phyloP scores from a whole-genome alignment of 2,329 filamentous ascomycete species.

The Parascedosporium putredinis region DNA sequence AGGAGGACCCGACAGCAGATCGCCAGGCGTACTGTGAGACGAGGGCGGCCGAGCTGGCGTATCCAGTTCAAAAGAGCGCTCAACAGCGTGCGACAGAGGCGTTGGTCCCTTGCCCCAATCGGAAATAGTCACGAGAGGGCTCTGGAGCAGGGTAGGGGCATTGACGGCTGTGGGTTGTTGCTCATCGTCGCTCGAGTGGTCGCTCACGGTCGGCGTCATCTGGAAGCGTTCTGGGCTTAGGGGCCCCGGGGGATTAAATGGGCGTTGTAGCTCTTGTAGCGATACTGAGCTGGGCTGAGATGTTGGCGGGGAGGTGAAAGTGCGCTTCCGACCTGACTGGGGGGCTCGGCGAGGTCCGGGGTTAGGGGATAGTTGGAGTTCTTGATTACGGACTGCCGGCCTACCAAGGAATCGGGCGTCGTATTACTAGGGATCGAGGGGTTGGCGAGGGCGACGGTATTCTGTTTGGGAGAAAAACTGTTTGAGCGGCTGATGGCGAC shows the following conservation, averaged over 20 bases:
- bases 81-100: constrained; percentile 24
- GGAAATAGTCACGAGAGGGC: constrained; percentile 46
- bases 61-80: constrained; percentile 25
- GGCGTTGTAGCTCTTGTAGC: constrained; percentile 30
- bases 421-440: no score
- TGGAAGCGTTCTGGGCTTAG: constrained; percentile 19
- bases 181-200: constrained; percentile 40
- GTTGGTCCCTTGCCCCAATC: constrained; percentile 38
- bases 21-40: constrained; percentile 27
- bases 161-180: constrained; percentile 20
- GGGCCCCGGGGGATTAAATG: constrained; percentile 22
- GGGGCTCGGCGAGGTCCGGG: constrained; percentile 39
- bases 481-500: not conserved
- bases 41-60: constrained; percentile 18
- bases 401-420: no score
- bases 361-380: constrained; percentile 33
- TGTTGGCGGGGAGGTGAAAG: not conserved
- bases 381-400: no score
- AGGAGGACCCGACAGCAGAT: constrained; percentile 22
- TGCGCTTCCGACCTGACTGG: constrained; percentile 14
- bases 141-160: constrained; percentile 33
- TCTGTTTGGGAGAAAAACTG: not conserved
- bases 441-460: not conserved
- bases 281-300: constrained; percentile 27
- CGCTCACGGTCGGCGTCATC: constrained; percentile 39